Evolutionary conservation across 1,284 basidiomycete species (phyloP), one percentile per base, ranked within the genome.

Genomic region (Leccinum subrobustum): DNA sequence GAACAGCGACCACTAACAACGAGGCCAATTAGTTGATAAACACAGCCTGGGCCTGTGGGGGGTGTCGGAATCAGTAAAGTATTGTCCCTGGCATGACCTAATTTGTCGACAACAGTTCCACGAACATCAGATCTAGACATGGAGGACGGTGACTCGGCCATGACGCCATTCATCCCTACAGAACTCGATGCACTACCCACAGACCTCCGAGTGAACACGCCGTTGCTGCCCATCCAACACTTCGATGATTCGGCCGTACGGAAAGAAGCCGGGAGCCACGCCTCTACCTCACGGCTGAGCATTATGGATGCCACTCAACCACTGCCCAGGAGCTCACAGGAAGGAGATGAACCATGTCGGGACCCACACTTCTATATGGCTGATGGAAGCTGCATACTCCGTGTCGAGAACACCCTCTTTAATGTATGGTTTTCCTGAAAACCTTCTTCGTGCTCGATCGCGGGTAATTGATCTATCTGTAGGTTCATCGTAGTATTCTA

Each of bases 401-500:
- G 81, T 27, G 81, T 88, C 4, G 79, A 83, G 63, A 81, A 85
- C 66, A 84, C 80, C 1, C 69, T 89, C 55, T 89, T 89, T 74
- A 89, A 87, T 68, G 88, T 87, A 64, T 35, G 81, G 47, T 62
- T 50, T 62, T 61, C 44, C 58, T 35, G 11, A 0, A 12, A 23
- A 20, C 42, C 53, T 42, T 20, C 4, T 31, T 57, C 23, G 31
- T 44, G 20, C 3, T n/a, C 48, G 39, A 44, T 14, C 20, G 27
- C 23, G 23, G 47, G 4, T 58, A 25, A 63, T 51, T 57, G 14
- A 61, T 53, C 8, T 14, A 12, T 25, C 29, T 58, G 25, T 66
- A 90, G 88, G 83, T 90, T 8, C 88, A 90, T 70, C 78, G 84
- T 29, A 81, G 84, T 9, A 82, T 84, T 37, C 68, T 90, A 57